These are phyloP conservation scores for Ustilago sp. DNA, from an alignment of 1,284 basidiomycete genomes.

Conservation along the genomic window DNA sequence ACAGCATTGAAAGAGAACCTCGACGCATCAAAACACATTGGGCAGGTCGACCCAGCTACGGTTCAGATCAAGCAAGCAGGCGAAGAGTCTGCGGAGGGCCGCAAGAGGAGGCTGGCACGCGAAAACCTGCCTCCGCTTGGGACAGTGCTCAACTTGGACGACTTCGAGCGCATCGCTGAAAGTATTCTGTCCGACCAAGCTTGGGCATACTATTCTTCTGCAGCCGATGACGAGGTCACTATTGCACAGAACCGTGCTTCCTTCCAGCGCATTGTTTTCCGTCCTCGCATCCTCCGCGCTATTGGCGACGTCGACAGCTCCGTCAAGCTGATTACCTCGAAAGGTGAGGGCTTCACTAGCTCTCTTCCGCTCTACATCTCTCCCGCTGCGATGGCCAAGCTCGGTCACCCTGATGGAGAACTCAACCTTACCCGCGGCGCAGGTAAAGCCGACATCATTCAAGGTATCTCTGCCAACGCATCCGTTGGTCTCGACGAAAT, in stretches of 20 bases:
- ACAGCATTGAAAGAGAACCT: slow-evolving; percentile 65
- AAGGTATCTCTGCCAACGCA: slow-evolving; percentile 88
- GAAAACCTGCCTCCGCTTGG: slow-evolving; percentile 75
- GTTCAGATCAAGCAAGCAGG: slow-evolving; percentile 45
- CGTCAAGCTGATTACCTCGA: slow-evolving; percentile 33
- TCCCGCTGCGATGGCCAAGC: slow-evolving; percentile 86
- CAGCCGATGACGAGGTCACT: slow-evolving; percentile 73
- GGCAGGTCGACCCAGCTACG: slow-evolving; percentile 57
- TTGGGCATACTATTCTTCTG: slow-evolving; percentile 69
- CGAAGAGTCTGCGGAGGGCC: slow-evolving; percentile 44
- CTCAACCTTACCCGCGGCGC: slow-evolving; percentile 85
- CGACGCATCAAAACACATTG: slow-evolving; percentile 54
- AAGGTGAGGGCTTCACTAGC: slow-evolving; percentile 22
- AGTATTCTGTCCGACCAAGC: slow-evolving; percentile 62
- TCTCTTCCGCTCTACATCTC: slow-evolving; percentile 76
- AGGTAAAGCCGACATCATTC: slow-evolving; percentile 79
- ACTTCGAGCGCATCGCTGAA: slow-evolving; percentile 77
- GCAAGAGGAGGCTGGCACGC: slow-evolving; percentile 36
- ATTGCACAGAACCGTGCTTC: slow-evolving; percentile 80
- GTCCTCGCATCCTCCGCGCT: slow-evolving; percentile 88
- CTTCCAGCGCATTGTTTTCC: slow-evolving; percentile 93
- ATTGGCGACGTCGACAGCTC: slow-evolving; percentile 83
- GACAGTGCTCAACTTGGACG: slow-evolving; percentile 86
- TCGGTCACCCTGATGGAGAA: slow-evolving; percentile 93
- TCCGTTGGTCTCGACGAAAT: slow-evolving; percentile 82